Conservation (phyloP, 805 yeast genomes). For the Dipodascopsis uninucleata region DNA sequence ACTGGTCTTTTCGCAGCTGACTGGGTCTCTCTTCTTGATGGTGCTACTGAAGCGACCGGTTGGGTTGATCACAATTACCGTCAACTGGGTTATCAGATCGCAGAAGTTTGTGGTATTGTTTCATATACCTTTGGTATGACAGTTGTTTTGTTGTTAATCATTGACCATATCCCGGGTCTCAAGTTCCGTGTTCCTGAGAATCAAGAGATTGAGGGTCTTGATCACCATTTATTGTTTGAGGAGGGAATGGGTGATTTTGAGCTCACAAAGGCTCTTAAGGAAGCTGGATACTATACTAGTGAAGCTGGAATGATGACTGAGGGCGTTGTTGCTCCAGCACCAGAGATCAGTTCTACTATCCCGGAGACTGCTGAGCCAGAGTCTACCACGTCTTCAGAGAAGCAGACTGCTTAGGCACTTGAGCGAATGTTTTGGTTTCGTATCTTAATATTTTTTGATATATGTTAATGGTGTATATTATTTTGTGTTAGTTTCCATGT, state of each 20-base stretch:
- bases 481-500: too few relatives aligned
- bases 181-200: conserved; percentile 79
- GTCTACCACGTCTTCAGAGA: too few relatives aligned
- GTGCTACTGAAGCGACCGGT: conserved; percentile 48
- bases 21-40: conserved; percentile 72
- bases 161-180: conserved; percentile 77
- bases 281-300: conserved; percentile 15
- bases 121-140: conserved; percentile 76
- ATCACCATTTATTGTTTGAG: conserved; percentile 41
- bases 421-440: too few relatives aligned
- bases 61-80: conserved; percentile 80
- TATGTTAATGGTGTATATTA: too few relatives aligned
- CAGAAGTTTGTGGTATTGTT: conserved; percentile 67
- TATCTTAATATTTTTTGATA: too few relatives aligned
- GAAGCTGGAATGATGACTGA: conserved; percentile 3
- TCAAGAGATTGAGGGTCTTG: conserved; percentile 85
- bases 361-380: too few relatives aligned
- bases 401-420: too few relatives aligned
- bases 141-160: conserved; percentile 56
- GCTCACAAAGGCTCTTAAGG: conserved; percentile 17
- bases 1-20: conserved; percentile 93
- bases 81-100: conserved; percentile 86
- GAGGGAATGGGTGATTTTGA: conserved; percentile 28
- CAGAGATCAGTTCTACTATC: conserved; percentile 9
- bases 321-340: background rate